Evolutionary conservation across 2,329 filamentous ascomycete species (phyloP).

Genomic region (Penicillium brasilianum): DNA sequence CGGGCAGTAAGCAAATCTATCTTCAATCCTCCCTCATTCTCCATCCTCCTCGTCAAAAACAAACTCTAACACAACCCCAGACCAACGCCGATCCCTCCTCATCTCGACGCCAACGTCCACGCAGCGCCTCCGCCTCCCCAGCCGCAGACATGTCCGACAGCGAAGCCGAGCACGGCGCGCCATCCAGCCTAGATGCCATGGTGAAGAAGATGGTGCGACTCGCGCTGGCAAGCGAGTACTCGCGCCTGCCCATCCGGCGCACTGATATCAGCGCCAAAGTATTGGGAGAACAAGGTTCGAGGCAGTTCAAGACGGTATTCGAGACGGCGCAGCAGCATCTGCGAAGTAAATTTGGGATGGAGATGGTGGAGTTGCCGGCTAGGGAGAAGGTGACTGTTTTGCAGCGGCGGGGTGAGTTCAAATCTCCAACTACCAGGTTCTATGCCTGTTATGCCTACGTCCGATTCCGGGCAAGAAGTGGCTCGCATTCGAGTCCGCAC

Average conservation of each 20-base stretch:
- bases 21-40: not conserved
- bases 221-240: constrained; percentile 65
- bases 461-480: no score
- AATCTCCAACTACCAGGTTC: no score
- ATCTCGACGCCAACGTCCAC: constrained; percentile 22
- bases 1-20: constrained; percentile 34
- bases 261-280: constrained; percentile 68
- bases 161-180: constrained; percentile 22
- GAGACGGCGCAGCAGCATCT: constrained; percentile 75
- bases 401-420: constrained; percentile 73
- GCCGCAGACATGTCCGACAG: constrained; percentile 19
- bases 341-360: constrained; percentile 82
- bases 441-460: no score
- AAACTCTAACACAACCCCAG: constrained; percentile 9
- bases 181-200: constrained; percentile 47
- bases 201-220: constrained; percentile 67
- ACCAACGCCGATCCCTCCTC: constrained; percentile 12
- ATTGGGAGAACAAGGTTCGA: constrained; percentile 68
- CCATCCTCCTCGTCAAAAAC: not conserved
- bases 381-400: constrained; percentile 80
- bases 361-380: constrained; percentile 80
- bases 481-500: no score
- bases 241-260: constrained; percentile 62
- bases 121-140: constrained; percentile 10
- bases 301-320: constrained; percentile 79